Percentiles rank a stretch among this genome's conserved stretches.
phyloP scores from a whole-genome alignment of 176 grass and related monocot genomes.

The Oryza glumipatula region DNA sequence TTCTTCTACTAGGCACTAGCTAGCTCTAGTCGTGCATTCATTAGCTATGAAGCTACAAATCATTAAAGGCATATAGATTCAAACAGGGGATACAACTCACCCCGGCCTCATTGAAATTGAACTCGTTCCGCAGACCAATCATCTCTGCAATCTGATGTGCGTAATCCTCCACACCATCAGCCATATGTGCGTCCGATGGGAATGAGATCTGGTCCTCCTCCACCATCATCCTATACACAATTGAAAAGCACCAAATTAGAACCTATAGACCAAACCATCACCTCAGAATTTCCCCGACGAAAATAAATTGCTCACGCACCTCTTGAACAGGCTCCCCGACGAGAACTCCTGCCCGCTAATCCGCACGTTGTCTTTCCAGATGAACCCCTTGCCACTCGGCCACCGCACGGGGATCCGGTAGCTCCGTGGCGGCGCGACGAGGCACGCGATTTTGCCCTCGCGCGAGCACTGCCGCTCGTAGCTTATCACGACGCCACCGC shows the following conservation, averaged over 20 bases:
- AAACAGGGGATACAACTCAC: constrained; percentile 50
- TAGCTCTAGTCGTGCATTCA: constrained; percentile 13
- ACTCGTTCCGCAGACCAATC: constrained; percentile 93
- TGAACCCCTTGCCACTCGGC: constrained; percentile 93
- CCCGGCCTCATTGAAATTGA: constrained; percentile 96
- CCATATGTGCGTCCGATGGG: constrained; percentile 78
- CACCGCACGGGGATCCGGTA: constrained; percentile 89
- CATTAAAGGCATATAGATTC: background rate
- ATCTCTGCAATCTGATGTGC: constrained; percentile 97
- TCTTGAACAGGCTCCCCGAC: constrained; percentile 95
- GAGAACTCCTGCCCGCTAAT: constrained; percentile 97
- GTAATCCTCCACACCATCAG: constrained; percentile 95
- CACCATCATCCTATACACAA: constrained; percentile 97
- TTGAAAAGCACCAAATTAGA: constrained; percentile 31
- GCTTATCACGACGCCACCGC: constrained; percentile 51
- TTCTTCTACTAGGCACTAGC: constrained; percentile 12
- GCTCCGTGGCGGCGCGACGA: constrained; percentile 72
- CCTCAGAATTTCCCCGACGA: constrained; percentile 12
- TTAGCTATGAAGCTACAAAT: constrained; percentile 7
- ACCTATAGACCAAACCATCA: constrained; percentile 11
- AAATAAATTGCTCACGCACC: constrained; percentile 41
- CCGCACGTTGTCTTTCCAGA: constrained; percentile 99
- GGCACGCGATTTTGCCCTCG: constrained; percentile 54
- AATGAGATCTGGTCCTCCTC: constrained; percentile 99
- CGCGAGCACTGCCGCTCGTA: constrained; percentile 74